A percentile compares a stretch with the other conserved stretches of the same genome.
Conservation (phyloP, 768 basidiomycete genomes). For the Paxillus involutus region DNA sequence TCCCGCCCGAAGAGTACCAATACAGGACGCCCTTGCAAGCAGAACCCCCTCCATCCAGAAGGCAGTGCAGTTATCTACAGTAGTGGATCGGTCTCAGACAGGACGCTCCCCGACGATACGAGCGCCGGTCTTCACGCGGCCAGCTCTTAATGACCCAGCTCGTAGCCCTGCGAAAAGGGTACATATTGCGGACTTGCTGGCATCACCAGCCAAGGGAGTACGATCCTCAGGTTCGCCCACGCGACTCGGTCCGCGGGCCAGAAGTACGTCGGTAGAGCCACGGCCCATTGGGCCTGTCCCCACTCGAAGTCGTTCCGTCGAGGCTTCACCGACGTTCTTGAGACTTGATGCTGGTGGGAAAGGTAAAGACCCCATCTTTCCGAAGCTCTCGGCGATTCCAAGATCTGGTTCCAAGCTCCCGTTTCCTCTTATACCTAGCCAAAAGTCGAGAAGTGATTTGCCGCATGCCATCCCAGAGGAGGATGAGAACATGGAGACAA, state of each 20-base stretch:
- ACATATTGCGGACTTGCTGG: conserved; percentile 25
- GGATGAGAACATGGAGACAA: conserved; percentile 8
- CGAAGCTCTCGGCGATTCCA: conserved; percentile 5
- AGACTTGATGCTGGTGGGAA: conserved; percentile 13
- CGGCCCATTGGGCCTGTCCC: conserved; percentile 11
- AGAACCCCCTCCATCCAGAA: conserved; percentile 53
- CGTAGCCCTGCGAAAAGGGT: conserved; percentile 37
- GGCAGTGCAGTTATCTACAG: conserved; percentile 33
- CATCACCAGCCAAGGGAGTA: conserved; percentile 24
- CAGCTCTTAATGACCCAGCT: conserved; percentile 35
- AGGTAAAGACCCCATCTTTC: conserved; percentile 21
- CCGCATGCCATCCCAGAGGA: conserved; percentile 37
- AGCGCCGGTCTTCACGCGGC: conserved; percentile 42
- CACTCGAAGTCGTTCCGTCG: conserved; percentile 31
- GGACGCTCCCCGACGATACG: conserved; percentile 13
- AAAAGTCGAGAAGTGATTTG: conserved; percentile 16
- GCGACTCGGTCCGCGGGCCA: conserved; percentile 20
- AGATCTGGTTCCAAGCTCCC: conserved; percentile 22
- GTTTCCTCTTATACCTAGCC: conserved; percentile 25
- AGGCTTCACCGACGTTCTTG: conserved; percentile 13
- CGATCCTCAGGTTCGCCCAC: conserved; percentile 13
- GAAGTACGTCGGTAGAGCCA: conserved; percentile 38
- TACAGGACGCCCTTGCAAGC: conserved; percentile 49
- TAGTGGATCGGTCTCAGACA: conserved; percentile 19
- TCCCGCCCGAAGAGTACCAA: conserved; percentile 64